Base-by-base conservation (phyloP, 768 basidiomycete species). In the Pholiota conissans region DNA sequence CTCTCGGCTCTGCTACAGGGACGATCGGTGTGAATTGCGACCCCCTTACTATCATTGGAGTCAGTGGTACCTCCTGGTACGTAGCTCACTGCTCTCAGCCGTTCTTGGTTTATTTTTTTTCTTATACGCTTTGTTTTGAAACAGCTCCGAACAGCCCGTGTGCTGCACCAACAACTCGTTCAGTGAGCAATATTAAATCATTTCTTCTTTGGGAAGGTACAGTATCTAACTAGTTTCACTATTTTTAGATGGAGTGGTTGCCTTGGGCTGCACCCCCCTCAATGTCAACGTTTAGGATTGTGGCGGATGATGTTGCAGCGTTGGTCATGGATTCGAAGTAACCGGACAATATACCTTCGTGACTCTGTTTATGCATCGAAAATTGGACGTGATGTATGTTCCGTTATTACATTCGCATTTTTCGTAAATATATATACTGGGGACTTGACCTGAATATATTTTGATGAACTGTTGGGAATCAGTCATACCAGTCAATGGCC, bases 161-260 rank as follows among this genome's bases (percentile, higher is more conserved):
- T 64, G 63, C 61, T 64, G 63, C 61, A 42, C 50, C 26, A 32
- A 57, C 56, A 60, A 64, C 56, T 45, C 28, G 20, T 64, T 64
- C 63, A 56, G 61, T 62, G 58, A 62, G 50, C 42, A 48, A 26
- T 9, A n/a, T n/a, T n/a, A n/a, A 5, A 26, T 13, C 14, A n/a
- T 39, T 2, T 16, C 3, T 24, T 20, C 28, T 14, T 42, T 48
- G 3, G 11, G 20, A 18, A 24, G n/a, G n/a, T n/a, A n/a, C n/a
- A 20, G 40, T n/a, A 40, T 20, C 30, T 32, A 13, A 45, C 49
- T 52, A 1, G 16, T 22, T 30, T 6, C 13, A 6, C 7, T 37
- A 13, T 37, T 49, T 47, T 32, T 11, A 59, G 59, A 54, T 22
- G 62, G 62, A n/a, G 24, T 58, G 48, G 53, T 61, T 26, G 58